Percentiles rank a stretch among this genome's conserved stretches.
phyloP scores from a whole-genome alignment of 352 stramenopile species.

The Phytophthora pseudosyringae region DNA sequence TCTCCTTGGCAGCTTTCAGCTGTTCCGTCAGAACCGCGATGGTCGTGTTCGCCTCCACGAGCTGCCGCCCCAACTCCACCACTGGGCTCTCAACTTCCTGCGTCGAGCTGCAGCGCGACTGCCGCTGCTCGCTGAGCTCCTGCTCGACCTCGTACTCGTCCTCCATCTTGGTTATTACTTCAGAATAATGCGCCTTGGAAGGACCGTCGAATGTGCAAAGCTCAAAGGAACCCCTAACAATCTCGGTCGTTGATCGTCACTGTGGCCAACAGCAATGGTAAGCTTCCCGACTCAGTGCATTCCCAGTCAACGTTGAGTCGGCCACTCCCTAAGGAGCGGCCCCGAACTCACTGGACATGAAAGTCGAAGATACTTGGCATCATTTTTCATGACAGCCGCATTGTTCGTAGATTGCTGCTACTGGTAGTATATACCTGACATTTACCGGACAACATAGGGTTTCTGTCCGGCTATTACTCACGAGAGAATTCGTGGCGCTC shows the following conservation, averaged over 20 bases:
- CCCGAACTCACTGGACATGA: not conserved
- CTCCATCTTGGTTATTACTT: conserved; percentile 10
- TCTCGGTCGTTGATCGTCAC: conserved; percentile 13
- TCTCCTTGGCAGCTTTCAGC: conserved; percentile 8
- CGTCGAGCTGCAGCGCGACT: conserved; percentile 1
- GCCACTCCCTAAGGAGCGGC: not conserved
- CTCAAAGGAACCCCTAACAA: conserved; percentile 13
- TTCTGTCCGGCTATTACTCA: not conserved
- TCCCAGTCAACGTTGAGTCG: not conserved
- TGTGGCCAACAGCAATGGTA: not conserved
- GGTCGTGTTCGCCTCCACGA: conserved; percentile 12
- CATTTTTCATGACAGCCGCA: not conserved
- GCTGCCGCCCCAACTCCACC: not conserved
- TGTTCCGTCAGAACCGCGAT: conserved; percentile 18
- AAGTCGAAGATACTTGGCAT: not conserved
- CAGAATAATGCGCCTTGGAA: not conserved
- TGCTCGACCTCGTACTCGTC: conserved; percentile 4
- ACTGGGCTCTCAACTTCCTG: not conserved
- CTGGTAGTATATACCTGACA: too few species aligned
- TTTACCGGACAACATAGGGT: not conserved
- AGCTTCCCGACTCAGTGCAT: not conserved
- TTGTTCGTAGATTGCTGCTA: not conserved
- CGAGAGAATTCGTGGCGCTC: not conserved
- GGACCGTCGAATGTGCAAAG: conserved; percentile 15
- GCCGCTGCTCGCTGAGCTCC: conserved; percentile 1